Percentiles rank a stretch among this genome's conserved stretches.
Evolutionary conservation across 23 red algal genomes (phyloP).

Genomic region (Gracilaria gracilis): DNA sequence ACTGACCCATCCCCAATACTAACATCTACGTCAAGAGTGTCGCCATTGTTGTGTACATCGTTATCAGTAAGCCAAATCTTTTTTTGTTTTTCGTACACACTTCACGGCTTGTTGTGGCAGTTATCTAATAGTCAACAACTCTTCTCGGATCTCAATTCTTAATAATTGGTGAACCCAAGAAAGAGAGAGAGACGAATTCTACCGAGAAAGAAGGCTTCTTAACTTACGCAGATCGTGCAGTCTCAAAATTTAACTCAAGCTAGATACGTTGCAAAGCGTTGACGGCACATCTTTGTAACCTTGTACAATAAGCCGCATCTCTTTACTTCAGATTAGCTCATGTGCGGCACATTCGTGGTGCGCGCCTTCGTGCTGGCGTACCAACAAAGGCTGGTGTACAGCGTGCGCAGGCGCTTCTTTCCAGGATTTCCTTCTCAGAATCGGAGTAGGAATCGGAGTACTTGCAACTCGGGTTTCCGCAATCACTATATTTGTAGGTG

Average conservation of each 20-base stretch:
- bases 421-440: too few relatives aligned
- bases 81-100: background rate
- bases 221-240: background rate
- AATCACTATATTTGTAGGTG: too few relatives aligned
- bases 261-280: background rate
- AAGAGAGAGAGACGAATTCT: too few relatives aligned
- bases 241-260: background rate
- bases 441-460: too few relatives aligned
- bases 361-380: too few relatives aligned
- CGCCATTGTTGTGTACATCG: background rate
- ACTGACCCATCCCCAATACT: conserved; percentile 61
- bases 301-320: background rate
- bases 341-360: too few relatives aligned
- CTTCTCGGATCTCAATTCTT: background rate
- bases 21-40: conserved; percentile 52
- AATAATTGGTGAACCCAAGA: conserved; percentile 2
- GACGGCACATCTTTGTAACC: background rate
- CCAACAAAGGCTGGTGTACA: too few relatives aligned
- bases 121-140: background rate
- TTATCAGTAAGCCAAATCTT: background rate
- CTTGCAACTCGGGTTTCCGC: too few relatives aligned
- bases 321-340: conserved; percentile 9
- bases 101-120: background rate
- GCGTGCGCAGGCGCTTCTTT: too few relatives aligned
- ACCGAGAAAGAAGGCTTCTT: background rate